These are phyloP conservation scores for Talaromyces sp. DNA, from an alignment of 2,329 filamentous ascomycete genomes.

Conservation along the genomic window DNA sequence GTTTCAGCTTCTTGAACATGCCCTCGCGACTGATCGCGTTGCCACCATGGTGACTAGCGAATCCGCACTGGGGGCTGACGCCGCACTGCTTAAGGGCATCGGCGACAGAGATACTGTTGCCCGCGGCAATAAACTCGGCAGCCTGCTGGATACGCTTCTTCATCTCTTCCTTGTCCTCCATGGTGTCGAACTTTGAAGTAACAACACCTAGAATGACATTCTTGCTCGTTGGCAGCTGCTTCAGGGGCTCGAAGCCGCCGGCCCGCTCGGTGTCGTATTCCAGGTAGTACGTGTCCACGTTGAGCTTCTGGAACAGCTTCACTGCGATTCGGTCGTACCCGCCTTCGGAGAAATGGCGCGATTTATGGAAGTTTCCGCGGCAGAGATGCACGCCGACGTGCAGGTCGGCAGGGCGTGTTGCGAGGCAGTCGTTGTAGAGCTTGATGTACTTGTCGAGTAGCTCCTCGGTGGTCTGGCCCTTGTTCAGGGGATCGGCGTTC, in stretches of 20 bases:
- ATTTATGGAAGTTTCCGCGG: constrained; percentile 61
- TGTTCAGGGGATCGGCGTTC: constrained; percentile 63
- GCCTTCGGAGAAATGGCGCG: constrained; percentile 62
- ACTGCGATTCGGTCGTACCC: constrained; percentile 64
- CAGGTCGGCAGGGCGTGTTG: constrained; percentile 62
- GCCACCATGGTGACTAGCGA: constrained; percentile 69
- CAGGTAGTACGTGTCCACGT: constrained; percentile 64
- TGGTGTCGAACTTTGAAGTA: constrained; percentile 57
- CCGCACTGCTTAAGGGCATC: constrained; percentile 65
- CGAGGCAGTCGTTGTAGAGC: constrained; percentile 69
- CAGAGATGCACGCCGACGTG: constrained; percentile 75
- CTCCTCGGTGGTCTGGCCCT: constrained; percentile 59
- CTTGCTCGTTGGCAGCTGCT: constrained; percentile 57
- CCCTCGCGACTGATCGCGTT: constrained; percentile 66
- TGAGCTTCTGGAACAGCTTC: constrained; percentile 60
- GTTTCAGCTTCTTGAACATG: constrained; percentile 67
- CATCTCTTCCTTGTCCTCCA: constrained; percentile 62
- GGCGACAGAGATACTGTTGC: constrained; percentile 58
- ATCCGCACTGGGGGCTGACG: constrained; percentile 69
- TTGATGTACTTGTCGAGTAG: constrained; percentile 71
- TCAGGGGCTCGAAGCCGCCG: constrained; percentile 63
- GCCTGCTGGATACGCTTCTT: constrained; percentile 57
- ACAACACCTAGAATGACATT: constrained; percentile 62
- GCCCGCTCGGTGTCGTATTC: constrained; percentile 64
- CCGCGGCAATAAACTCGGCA: constrained; percentile 66